Evolutionary conservation across 2,329 filamentous ascomycete genomes (phyloP).

Genomic region (Fusarium chlamydosporum): DNA sequence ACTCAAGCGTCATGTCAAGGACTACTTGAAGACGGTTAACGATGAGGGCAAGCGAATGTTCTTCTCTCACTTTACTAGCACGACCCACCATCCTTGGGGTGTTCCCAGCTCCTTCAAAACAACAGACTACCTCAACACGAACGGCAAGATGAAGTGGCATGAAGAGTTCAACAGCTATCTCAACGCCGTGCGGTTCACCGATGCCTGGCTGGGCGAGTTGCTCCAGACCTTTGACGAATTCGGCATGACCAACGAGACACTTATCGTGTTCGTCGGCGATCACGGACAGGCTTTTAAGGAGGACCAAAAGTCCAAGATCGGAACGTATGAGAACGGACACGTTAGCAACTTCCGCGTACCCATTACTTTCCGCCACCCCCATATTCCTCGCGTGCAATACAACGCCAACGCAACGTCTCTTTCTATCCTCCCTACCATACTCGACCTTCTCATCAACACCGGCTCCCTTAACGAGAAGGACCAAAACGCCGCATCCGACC

Average conservation of each 20-base stretch:
- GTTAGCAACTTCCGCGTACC: conserved; percentile 55
- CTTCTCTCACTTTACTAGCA: conserved; percentile 57
- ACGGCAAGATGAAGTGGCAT: conserved; percentile 49
- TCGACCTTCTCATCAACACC: conserved; percentile 55
- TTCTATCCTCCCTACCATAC: conserved; percentile 55
- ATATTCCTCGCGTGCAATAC: conserved; percentile 53
- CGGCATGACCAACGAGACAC: conserved; percentile 54
- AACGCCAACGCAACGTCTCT: conserved; percentile 53
- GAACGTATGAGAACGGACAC: conserved; percentile 55
- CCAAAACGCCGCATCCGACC: conserved; percentile 46
- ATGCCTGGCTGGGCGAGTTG: conserved; percentile 53
- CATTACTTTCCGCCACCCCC: conserved; percentile 54
- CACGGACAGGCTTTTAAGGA: conserved; percentile 56
- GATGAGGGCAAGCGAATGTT: conserved; percentile 55
- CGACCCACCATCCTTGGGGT: conserved; percentile 54
- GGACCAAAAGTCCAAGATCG: conserved; percentile 48
- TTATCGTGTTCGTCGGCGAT: conserved; percentile 55
- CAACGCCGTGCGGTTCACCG: conserved; percentile 54
- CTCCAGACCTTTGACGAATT: conserved; percentile 53
- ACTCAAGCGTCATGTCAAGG: conserved; percentile 52
- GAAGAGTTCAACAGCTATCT: conserved; percentile 55
- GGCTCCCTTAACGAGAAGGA: conserved; percentile 52
- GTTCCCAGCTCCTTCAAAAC: conserved; percentile 41
- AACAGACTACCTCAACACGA: conserved; percentile 33
- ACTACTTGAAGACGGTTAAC: conserved; percentile 51